Evolutionary conservation across 2,329 filamentous ascomycete genomes (phyloP), one percentile per base, ranked within the genome.

Genomic region (Calonectria leucothoes): DNA sequence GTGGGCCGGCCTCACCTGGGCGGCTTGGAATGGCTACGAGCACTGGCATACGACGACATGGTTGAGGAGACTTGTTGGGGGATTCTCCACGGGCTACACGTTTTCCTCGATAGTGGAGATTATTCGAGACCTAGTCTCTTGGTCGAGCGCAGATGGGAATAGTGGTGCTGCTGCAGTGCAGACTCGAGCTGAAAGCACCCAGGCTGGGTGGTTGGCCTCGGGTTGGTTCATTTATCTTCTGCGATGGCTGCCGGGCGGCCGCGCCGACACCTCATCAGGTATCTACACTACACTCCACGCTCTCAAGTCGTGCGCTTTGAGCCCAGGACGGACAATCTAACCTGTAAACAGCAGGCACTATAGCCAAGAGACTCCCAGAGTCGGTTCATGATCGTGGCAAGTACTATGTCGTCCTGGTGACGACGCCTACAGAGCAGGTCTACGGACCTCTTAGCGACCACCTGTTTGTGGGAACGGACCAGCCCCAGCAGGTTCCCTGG

Each of bases 371-470:
- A 6, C 8, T 4, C 14, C 20, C 55, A 5, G 31, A 29, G 23
- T 17, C 11, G 10, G 25, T 11, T 51, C 27, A 51, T 31, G 29
- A 33, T 7, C 39, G 17, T 27, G 37, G 27, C 14, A 49, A 33
- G 31, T 71, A 59, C 37, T 65, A 71, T 48, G 51, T 25, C 29
- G 37, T 71, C 11, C 61, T 71, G 15, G 61, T 71, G 23, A 71
- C 69, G 20, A 71, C 61, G 5, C 61, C 69, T 7, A 35, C 51
- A 14, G 39, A 48, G 11, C 69, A 71, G 25, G 39, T 61, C 8
- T 71, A 71, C 45, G 69, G 63, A n/a, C 69, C 69, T n/a, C 25
- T 71, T 31, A 71, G 69, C 20, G 69, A 71, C 23, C 69, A 66
- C n/a, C 42, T 61, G 17, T 55, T 48, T 20, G 42, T 20, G 6